Evolutionary conservation across 1,284 basidiomycete species (phyloP), one percentile per base, ranked within the genome.

Genomic region (Moesziomyces parantarcticus): DNA sequence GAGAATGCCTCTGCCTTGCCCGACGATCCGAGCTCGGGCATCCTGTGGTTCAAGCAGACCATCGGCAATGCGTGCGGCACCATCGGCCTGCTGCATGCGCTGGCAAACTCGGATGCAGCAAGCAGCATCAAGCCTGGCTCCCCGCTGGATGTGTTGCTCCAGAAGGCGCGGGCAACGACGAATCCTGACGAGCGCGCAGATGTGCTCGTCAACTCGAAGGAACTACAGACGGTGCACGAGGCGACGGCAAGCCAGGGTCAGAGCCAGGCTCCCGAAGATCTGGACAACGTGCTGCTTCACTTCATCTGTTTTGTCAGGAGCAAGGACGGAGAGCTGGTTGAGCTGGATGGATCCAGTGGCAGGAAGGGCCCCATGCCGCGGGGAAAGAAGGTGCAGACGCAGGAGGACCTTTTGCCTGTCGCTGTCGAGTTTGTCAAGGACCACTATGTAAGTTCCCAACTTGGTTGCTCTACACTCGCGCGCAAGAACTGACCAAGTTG

Each of bases 21-120:
- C 20, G 43, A 58, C 3, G 40, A 62, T 26, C 55, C 48, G 7
- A 58, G 54, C 22, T 57, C 60, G 5, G 55, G 54, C 40, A 48
- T 76, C 21, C 45, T 82, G 21, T 77, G 76, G 78, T 78, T 84
- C 75, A 77, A 82, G 58, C 82, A 84, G 66, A 82, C 78, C 11
- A 84, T 84, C 45, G 77, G 79, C 7, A 84, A 84, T 56, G 83
- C 83, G 0, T 84, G 83, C 50, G 83, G 83, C 10, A 84, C 83
- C 13, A 84, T 84, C 46, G 83, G 79, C 11, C 77, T 84, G 3
- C 70, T 84, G 9, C 83, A 84, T 49, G 76, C 80, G 0, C 66
- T 84, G 11, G 66, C 74, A 47, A 83, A 84, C 63, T 76, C 79
- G 10, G 50, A 55, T 2, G 81, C 79, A 2, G n/a, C 57, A 4